phyloP scores from a whole-genome alignment of 768 basidiomycete species.

The Termitomyces sp. region DNA sequence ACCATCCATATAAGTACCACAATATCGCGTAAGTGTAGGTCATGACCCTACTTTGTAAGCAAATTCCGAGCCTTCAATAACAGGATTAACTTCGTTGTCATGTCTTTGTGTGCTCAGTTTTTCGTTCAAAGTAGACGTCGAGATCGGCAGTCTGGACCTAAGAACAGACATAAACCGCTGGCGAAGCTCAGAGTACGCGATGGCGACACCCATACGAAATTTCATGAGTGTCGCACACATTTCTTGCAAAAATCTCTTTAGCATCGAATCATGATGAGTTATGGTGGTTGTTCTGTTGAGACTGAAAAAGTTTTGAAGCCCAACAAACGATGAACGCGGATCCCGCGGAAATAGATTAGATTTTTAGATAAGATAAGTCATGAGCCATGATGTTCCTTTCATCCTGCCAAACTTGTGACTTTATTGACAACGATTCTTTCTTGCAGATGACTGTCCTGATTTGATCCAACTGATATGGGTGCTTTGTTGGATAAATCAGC shows the following conservation, averaged over 20 bases:
- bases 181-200: slow-evolving; percentile 1
- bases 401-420: no score
- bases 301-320: background rate
- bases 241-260: background rate
- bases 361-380: no score
- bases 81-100: slow-evolving; percentile 46
- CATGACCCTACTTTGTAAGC: slow-evolving; percentile 48
- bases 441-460: no score
- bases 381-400: no score
- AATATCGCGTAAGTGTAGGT: background rate
- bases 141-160: background rate
- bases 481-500: no score
- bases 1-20: slow-evolving; percentile 2
- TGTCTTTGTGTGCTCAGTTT: slow-evolving; percentile 23
- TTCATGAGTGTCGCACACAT: slow-evolving; percentile 2
- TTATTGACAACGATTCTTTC: no score
- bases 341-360: slow-evolving; percentile 10
- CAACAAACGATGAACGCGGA: background rate
- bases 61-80: slow-evolving; percentile 53
- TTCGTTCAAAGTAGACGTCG: slow-evolving; percentile 20
- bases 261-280: slow-evolving; percentile 2
- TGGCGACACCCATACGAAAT: background rate
- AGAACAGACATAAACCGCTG: slow-evolving; percentile 3
- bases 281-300: background rate
- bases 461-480: no score